A percentile compares a stretch with the other conserved stretches of the same genome.
Conservation (phyloP, 768 basidiomycete genomes). For the Serendipita sp. region DNA sequence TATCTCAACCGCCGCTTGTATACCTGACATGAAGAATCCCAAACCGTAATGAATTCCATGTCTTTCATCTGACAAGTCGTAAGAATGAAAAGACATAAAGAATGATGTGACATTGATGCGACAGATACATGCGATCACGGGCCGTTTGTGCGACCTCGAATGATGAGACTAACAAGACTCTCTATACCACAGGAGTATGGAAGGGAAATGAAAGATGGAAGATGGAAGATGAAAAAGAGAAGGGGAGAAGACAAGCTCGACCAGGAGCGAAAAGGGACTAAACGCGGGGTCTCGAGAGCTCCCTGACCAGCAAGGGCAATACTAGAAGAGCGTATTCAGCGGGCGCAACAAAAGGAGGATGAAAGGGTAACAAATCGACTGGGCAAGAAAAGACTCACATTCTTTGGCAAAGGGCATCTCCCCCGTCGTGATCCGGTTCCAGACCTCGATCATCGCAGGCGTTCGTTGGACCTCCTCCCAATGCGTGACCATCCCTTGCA, state of each 20-base stretch:
- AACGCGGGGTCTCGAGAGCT: neutral
- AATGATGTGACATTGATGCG: no score
- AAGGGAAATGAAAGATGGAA: no score
- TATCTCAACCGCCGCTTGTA: neutral
- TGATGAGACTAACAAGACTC: neutral
- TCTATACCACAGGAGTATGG: neutral
- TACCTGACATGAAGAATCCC: no score
- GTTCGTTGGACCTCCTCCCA: slow-evolving; percentile 4
- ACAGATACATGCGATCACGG: neutral
- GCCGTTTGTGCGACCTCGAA: no score
- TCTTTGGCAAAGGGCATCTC: slow-evolving; percentile 4
- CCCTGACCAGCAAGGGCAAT: neutral
- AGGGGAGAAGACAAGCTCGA: neutral
- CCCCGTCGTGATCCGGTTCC: neutral
- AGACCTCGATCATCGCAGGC: slow-evolving; percentile 3
- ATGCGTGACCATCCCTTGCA: slow-evolving; percentile 1
- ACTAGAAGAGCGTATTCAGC: neutral
- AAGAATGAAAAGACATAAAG: neutral
- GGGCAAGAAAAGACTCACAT: neutral
- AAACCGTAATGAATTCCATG: no score
- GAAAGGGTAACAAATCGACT: neutral
- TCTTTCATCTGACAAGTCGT: no score
- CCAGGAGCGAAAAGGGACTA: neutral
- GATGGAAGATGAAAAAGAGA: neutral
- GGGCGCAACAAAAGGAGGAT: neutral